Percentiles rank a stretch among this genome's conserved stretches.
Evolutionary conservation across 2,329 filamentous ascomycete species (phyloP).

Genomic region (Tympanopsis confertula): DNA sequence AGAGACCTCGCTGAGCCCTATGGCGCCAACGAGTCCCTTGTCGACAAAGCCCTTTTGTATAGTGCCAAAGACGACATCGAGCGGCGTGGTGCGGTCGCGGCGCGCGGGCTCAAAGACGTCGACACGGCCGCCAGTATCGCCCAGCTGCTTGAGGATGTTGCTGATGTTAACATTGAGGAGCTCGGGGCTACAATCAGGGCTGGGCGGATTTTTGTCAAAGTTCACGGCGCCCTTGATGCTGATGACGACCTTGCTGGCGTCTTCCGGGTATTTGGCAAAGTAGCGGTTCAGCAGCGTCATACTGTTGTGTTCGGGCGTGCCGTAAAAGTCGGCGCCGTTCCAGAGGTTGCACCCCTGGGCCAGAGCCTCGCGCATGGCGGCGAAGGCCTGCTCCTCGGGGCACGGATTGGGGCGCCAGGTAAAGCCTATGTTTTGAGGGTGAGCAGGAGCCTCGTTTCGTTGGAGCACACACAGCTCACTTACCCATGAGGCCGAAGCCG

Average conservation of each 20-base stretch:
- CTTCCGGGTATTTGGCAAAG: conserved; percentile 51
- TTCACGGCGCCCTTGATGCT: conserved; percentile 48
- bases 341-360: conserved; percentile 34
- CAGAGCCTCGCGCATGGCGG: conserved; percentile 41
- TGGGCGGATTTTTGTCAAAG: conserved; percentile 18
- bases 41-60: conserved; percentile 36
- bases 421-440: too few relatives aligned
- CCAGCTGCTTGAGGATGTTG: conserved; percentile 34
- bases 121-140: conserved; percentile 33
- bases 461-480: too few relatives aligned
- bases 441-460: too few relatives aligned
- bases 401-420: conserved; percentile 26
- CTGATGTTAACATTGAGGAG: conserved; percentile 45
- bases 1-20: conserved; percentile 38
- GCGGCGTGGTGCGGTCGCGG: conserved; percentile 35
- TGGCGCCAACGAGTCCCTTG: conserved; percentile 35
- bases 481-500: conserved; percentile 27
- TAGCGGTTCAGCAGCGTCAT: conserved; percentile 48
- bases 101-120: conserved; percentile 50
- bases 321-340: conserved; percentile 59
- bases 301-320: conserved; percentile 42
- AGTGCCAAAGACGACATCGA: conserved; percentile 28
- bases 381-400: conserved; percentile 35
- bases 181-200: conserved; percentile 38
- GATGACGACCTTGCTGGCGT: conserved; percentile 48